These are phyloP conservation scores for Punica granatum DNA, from an alignment of 345 rosid genomes.

Conservation along the genomic window DNA sequence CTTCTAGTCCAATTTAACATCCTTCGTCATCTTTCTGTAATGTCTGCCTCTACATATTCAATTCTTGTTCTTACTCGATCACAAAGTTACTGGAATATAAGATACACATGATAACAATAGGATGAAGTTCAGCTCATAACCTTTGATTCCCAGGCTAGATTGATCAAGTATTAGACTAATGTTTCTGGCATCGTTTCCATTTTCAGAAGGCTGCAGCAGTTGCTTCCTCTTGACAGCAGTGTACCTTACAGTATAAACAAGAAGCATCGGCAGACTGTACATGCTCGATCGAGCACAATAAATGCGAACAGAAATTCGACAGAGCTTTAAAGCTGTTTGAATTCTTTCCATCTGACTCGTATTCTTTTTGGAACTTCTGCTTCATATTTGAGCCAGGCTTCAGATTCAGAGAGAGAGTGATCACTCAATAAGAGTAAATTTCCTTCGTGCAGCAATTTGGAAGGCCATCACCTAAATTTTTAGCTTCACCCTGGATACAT, in stretches of 20 bases:
- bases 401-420: no score
- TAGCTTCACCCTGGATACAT: no score
- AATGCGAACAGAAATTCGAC: neutral
- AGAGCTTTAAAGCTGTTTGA: neutral
- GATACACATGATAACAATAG: neutral
- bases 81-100: neutral
- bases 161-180: neutral
- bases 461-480: neutral
- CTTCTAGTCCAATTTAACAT: neutral
- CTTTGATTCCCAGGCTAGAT: neutral
- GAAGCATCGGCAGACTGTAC: neutral
- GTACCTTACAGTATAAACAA: no score
- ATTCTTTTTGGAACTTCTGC: neutral
- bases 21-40: no score
- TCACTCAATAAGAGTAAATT: neutral
- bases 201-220: conserved; percentile 5
- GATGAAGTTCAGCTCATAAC: no score
- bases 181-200: neutral
- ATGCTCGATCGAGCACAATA: neutral
- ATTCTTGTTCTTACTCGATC: neutral
- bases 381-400: neutral
- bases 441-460: neutral
- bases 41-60: neutral
- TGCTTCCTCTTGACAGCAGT: neutral
- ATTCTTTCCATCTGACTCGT: no score